Percentiles rank a stretch among this genome's conserved stretches.
Evolutionary conservation across 495 filamentous ascomycete genomes (phyloP).

Genomic region (Xylaria curta): DNA sequence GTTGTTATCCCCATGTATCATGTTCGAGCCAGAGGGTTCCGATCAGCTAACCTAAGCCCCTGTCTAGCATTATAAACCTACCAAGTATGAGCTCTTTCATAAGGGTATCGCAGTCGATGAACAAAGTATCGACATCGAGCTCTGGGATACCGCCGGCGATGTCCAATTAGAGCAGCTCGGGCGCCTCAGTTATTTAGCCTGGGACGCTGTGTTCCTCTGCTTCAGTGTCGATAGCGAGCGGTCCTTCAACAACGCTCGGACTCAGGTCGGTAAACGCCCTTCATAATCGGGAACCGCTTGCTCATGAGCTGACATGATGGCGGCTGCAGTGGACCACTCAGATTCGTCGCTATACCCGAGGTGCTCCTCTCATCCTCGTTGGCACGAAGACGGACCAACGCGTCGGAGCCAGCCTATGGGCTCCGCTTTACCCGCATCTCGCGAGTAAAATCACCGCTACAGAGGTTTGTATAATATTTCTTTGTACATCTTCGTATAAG

Average conservation of each 20-base stretch:
- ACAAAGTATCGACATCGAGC: conserved; percentile 34
- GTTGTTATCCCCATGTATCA: conserved; percentile 15
- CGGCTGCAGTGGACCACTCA: conserved; percentile 33
- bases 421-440: conserved; percentile 29
- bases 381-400: conserved; percentile 39
- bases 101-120: conserved; percentile 31
- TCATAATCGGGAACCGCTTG: background rate
- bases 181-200: conserved; percentile 37
- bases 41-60: background rate
- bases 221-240: conserved; percentile 30
- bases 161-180: conserved; percentile 32
- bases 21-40: background rate
- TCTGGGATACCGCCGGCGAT: conserved; percentile 43
- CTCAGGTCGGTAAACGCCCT: conserved; percentile 27
- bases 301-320: conserved; percentile 14
- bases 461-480: conserved; percentile 21
- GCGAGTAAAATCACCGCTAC: conserved; percentile 19
- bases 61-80: conserved; percentile 28
- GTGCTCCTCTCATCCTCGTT: conserved; percentile 34
- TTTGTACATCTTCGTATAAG: background rate
- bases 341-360: conserved; percentile 32
- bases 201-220: conserved; percentile 43
- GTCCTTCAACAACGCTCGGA: conserved; percentile 25
- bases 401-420: conserved; percentile 24
- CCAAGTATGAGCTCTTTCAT: conserved; percentile 34